Evolutionary conservation across 306 rosid genomes (phyloP), one percentile per base, ranked within the genome.

Genomic region (Gastrolobium bilobum): DNA sequence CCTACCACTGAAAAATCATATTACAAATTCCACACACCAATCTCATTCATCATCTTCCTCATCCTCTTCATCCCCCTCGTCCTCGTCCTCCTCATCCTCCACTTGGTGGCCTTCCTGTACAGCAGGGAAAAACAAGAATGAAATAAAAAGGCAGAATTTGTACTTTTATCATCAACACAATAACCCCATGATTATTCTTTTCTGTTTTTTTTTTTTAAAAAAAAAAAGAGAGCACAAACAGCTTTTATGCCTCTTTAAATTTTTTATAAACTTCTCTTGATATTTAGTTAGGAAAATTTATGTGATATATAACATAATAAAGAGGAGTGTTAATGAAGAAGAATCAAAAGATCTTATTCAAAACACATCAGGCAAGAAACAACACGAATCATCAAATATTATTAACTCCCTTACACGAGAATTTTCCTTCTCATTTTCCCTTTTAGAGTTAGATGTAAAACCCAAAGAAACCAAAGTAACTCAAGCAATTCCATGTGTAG

Each of bases 31-130:
- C 40, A 9, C 60, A 73, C 67, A 50, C 5, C 29, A 43, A 50
- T 66, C 48, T 86, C 85, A 88, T 13, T 90, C 90, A 38, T 82
- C 91, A 2, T 90, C 90, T 2, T 84, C 91, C 0, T 86, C 91
- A 0, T 82, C 89, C 0, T 78, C 93, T 0, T 81, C 88, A 0
- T 89, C 90, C 0, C 80, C 89, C 0, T 79, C 92, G 0, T 84
- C 91, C 0, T 83, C 90, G 0, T 81, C 88, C 0, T 83, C 88
- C 0, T 86, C 91, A 0, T 79, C 92, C 0, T 84, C 91, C 1
- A 20, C 26, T 20, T 86, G 85, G 4, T 84, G 88, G 7, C 31
- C 87, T 47, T 86, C 92, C 92, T 87, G 37, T 37, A 78, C 7
- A 48, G 26, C 26, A 20, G 26, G 26, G 26, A 20, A 20, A 20